Conservation (phyloP, 208 protist species). For the Acanthamoeba healyi region DNA sequence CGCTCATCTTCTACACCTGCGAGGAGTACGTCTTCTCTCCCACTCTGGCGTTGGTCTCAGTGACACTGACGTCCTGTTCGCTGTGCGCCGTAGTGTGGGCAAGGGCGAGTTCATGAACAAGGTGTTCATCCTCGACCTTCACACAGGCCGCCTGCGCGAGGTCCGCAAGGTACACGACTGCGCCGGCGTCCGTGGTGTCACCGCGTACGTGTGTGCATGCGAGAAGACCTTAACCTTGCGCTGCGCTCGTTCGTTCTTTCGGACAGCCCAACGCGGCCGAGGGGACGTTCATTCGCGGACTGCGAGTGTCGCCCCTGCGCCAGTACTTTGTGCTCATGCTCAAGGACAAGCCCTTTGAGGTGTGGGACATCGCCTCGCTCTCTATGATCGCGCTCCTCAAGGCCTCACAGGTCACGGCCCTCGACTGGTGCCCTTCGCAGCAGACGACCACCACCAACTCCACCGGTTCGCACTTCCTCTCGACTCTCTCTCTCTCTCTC, state of each 20-base stretch:
- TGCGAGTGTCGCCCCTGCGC: constrained; percentile 5
- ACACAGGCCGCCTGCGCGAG: constrained; percentile 31
- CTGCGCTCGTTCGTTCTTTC: too few species aligned
- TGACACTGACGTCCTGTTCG: neutral
- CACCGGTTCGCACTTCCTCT: neutral
- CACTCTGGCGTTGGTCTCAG: neutral
- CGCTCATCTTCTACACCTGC: constrained; percentile 64
- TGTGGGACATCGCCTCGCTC: constrained; percentile 57
- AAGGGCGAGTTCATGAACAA: constrained; percentile 57
- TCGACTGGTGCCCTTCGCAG: constrained; percentile 24
- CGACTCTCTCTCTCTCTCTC: neutral
- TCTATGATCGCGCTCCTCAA: constrained; percentile 17
- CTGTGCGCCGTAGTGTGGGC: neutral
- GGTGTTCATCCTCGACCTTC: constrained; percentile 47
- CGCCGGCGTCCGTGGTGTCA: too few species aligned
- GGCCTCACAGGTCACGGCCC: constrained; percentile 53
- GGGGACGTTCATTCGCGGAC: constrained; percentile 48
- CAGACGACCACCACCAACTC: neutral
- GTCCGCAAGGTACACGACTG: constrained; percentile 20
- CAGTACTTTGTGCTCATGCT: constrained; percentile 73
- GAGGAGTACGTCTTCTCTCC: constrained; percentile 53
- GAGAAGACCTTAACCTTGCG: too few species aligned
- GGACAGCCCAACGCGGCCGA: neutral
- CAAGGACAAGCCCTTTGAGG: constrained; percentile 68
- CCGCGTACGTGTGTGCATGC: neutral